Evolutionary conservation across 1,139 yeast genomes (phyloP), one percentile per base, ranked within the genome.

Genomic region (Pichia sp.): DNA sequence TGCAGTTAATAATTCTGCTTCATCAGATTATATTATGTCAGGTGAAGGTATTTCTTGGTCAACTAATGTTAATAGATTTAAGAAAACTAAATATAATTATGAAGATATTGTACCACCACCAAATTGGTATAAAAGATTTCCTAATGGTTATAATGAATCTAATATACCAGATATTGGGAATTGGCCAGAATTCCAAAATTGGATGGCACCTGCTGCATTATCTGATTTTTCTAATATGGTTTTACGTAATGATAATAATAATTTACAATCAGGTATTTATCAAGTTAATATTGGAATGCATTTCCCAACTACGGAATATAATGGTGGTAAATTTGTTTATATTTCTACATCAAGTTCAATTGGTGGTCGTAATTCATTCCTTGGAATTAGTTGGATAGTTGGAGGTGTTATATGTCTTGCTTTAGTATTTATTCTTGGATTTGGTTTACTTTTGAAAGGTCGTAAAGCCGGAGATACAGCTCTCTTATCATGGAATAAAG

Each of bases 181-280:
- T 9, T 83, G 94, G 92, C 78, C 73, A 50, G 87, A 87, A 58
- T 81, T 92, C 61, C 97, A 92, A 66, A 92, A 90, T 63, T 92
- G 99, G 99, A 90, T 92, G 97, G 80, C 89, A 58, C 82, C 97
- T 3, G 83, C 97, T 4, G 97, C 92, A 1, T 72, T 94, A 51
- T 82, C 97, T 9, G 80, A 80, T 29, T 92, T 94, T 61, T 79
- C 86, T 58, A 89, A 89, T 64, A 69, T 92, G 60, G 87, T 84
- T 4, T 70, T 80, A 53, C 78, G 96, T 60, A 90, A 90, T 62
- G 95, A 87, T 61, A 63, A 80, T 37, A 78, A 77, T 30, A 62
- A 68, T 3, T 66, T 92, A 56, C 60, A 65, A 6, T 65, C 70
- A 6, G 98, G 98, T 23, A 73, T 73, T 5, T 92, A 92, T 63